Evolutionary conservation across 129 eudicot genomes (phyloP).

Genomic region (Tanacetum coccineum): DNA sequence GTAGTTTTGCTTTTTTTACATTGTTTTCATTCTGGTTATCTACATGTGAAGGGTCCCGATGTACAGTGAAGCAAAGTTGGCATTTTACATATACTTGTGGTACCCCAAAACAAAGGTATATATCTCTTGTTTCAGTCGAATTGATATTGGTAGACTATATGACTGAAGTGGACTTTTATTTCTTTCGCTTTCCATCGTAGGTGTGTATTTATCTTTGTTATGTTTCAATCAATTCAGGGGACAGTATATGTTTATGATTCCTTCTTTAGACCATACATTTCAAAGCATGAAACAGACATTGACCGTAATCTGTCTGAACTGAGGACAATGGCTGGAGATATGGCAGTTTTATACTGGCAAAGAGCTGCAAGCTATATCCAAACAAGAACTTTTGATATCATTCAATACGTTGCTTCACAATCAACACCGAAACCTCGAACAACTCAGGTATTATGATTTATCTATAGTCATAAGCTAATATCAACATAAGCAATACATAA

Average conservation of each 20-base stretch:
- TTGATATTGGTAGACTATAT: too few species aligned
- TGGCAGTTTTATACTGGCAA: slow-evolving; percentile 66
- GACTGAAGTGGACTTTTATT: neutral
- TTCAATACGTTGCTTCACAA: slow-evolving; percentile 85
- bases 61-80: slow-evolving; percentile 97
- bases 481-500: too few species aligned
- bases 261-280: slow-evolving; percentile 73
- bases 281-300: slow-evolving; percentile 83
- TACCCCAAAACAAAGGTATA: slow-evolving; percentile 83
- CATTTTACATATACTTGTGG: slow-evolving; percentile 83
- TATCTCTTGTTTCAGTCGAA: neutral
- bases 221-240: slow-evolving; percentile 56
- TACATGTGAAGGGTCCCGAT: slow-evolving; percentile 75
- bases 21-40: slow-evolving; percentile 16
- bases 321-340: slow-evolving; percentile 80
- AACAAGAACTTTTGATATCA: slow-evolving; percentile 71
- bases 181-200: neutral
- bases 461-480: neutral
- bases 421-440: slow-evolving; percentile 65
- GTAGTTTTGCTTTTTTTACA: slow-evolving; percentile 7
- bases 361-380: slow-evolving; percentile 60
- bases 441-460: slow-evolving; percentile 50
- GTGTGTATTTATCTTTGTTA: slow-evolving; percentile 9
- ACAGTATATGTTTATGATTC: slow-evolving; percentile 83
- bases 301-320: slow-evolving; percentile 78